A percentile compares a stretch with the other conserved stretches of the same genome.
phyloP scores from a whole-genome alignment of 1,139 yeast species.

The Blastobotrys serpentis region DNA sequence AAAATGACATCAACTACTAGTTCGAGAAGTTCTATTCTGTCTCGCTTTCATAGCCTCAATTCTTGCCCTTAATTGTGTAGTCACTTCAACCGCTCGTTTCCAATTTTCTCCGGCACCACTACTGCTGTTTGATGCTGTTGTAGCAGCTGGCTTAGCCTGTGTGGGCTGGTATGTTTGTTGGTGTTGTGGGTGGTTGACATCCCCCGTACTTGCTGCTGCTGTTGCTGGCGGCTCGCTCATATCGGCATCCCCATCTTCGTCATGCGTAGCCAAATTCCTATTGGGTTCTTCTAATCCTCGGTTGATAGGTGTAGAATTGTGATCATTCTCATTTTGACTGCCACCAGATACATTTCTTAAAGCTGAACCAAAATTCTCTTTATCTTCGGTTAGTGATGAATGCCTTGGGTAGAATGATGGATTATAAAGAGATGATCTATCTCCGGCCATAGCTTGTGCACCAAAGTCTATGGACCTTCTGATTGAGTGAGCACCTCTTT shows the following conservation, averaged over 20 bases:
- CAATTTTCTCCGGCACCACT: constrained; percentile 54
- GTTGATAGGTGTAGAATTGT: constrained; percentile 12
- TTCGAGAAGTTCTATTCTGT: constrained; percentile 21
- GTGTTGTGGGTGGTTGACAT: constrained; percentile 8
- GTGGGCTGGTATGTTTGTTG: too few relatives aligned
- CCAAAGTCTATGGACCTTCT: constrained; percentile 26
- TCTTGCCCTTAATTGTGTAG: constrained; percentile 78
- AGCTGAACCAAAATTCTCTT: constrained; percentile 15
- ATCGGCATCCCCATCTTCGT: constrained; percentile 18
- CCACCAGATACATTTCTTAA: constrained; percentile 9
- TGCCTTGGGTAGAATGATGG: constrained; percentile 12
- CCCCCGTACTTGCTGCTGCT: neutral
- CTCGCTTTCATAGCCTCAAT: constrained; percentile 83
- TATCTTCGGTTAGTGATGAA: constrained; percentile 16
- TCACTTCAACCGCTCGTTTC: constrained; percentile 88
- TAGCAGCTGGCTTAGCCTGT: neutral
- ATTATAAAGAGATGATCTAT: constrained; percentile 12
- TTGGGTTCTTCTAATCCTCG: constrained; percentile 6
- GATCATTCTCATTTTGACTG: neutral
- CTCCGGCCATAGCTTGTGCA: constrained; percentile 9
- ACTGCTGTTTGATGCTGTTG: neutral
- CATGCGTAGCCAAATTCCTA: constrained; percentile 1
- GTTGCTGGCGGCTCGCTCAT: constrained; percentile 17
- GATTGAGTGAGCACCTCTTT: constrained; percentile 13
- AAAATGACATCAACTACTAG: constrained; percentile 1